Percentiles rank a stretch among this genome's conserved stretches.
phyloP scores from a whole-genome alignment of 2,329 filamentous ascomycete genomes.

The Pseudogymnoascus sp. region DNA sequence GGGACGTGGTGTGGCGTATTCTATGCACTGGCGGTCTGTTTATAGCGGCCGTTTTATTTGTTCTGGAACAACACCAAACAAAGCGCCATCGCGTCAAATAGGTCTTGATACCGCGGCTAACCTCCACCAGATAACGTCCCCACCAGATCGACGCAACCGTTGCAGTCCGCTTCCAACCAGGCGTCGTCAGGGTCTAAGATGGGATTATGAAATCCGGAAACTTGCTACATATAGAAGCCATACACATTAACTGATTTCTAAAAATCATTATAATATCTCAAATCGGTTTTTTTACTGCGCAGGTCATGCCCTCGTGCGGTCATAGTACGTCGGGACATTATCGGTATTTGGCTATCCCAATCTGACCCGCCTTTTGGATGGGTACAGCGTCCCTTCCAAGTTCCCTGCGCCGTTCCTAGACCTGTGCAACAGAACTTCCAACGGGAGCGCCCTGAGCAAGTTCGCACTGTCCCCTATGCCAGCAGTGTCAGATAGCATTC shows the following conservation, averaged over 20 bases:
- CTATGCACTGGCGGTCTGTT: neutral
- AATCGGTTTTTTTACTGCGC: neutral
- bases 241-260: neutral
- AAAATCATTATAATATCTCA: neutral
- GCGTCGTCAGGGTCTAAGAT: neutral
- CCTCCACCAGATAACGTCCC: slow-evolving; percentile 3
- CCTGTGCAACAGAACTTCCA: neutral
- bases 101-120: neutral
- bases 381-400: neutral
- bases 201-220: neutral
- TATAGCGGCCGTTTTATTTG: neutral
- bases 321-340: neutral
- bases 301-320: neutral
- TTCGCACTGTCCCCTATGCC: neutral
- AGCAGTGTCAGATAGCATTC: neutral
- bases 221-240: neutral
- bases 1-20: neutral
- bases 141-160: slow-evolving; percentile 1
- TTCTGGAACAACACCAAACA: neutral
- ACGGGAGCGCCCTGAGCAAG: neutral
- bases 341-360: neutral
- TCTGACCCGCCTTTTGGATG: neutral
- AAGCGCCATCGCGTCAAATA: slow-evolving; percentile 5
- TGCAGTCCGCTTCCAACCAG: neutral
- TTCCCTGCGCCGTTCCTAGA: neutral